A percentile compares a stretch with the other conserved stretches of the same genome.
These are phyloP conservation scores for Cercophora sp. DNA, from an alignment of 495 filamentous ascomycete genomes.

Conservation along the genomic window DNA sequence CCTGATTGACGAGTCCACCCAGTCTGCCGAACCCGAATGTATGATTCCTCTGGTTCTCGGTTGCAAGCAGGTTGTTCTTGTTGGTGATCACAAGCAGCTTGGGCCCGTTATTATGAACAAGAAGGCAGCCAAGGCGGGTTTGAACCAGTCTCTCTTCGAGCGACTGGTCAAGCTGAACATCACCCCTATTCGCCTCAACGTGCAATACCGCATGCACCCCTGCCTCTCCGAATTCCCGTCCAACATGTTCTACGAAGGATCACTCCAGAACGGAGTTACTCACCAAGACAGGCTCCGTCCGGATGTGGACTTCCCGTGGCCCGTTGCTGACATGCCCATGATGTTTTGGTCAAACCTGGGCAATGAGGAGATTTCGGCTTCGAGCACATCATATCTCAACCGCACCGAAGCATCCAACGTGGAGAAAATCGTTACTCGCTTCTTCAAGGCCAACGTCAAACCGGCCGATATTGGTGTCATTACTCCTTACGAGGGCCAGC, in stretches of 20 bases:
- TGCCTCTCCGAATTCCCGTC: constrained; percentile 97
- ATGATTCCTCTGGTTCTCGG: constrained; percentile 98
- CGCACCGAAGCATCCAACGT: constrained; percentile 95
- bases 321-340: constrained; percentile 90
- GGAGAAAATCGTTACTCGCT: constrained; percentile 95
- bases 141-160: constrained; percentile 97
- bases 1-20: constrained; percentile 95
- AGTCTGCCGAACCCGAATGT: constrained; percentile 98
- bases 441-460: constrained; percentile 98
- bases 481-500: constrained; percentile 97
- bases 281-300: constrained; percentile 80
- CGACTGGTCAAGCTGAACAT: constrained; percentile 91
- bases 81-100: constrained; percentile 97
- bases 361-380: constrained; percentile 96
- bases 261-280: constrained; percentile 94
- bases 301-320: constrained; percentile 98
- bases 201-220: constrained; percentile 99
- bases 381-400: constrained; percentile 96
- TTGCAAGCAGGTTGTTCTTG: constrained; percentile 96
- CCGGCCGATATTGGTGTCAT: constrained; percentile 94
- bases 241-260: constrained; percentile 99
- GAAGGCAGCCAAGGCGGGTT: constrained; percentile 94
- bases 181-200: constrained; percentile 87
- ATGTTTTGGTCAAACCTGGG: constrained; percentile 99
- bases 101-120: constrained; percentile 99